Base-by-base conservation (phyloP, 2,329 filamentous ascomycete species). In the Atkinsonella texensis region DNA sequence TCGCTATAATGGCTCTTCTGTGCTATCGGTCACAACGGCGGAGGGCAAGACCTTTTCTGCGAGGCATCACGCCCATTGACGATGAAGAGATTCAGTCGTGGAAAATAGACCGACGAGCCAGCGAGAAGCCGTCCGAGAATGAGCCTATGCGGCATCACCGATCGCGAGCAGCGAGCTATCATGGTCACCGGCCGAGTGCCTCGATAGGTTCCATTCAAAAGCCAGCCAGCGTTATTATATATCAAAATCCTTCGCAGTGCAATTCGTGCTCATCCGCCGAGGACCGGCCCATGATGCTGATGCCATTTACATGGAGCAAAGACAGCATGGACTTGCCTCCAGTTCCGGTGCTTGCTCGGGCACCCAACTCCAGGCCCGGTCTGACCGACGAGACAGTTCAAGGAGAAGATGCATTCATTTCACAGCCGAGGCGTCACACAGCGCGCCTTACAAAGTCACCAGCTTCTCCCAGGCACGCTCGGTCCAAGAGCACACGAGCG, bases 51-150 rank as follows among this genome's bases (percentile, higher is more conserved):
- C 69, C 81, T 51, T 71, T 77, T 56, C 70, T 71, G 48, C 69
- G 80, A 48, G 78, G 77, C 46, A 77, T 78, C 44, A 78, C 79
- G 0, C 80, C 81, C 12, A 81, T 84, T 53, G 74, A 77, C 55
- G 81, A 84, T 58, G 79, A 83, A 54, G 81, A 84, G 62, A 84
- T 84, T 53, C 77, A 78, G 57, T 80, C 77, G 4, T 84, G 81
- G 81, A 81, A 78, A 59, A 65, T 67, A 31, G 68, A 66, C 50
- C 62, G 56, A 48, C 33, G 60, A 49, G 48, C 48, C 47, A 57
- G 61, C 41, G 62, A 68, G 57, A 65, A 68, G 60, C 57, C 59
- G 12, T 49, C 10, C 39, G 46, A 46, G 15, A 15, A 32, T 20
- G 44, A 49, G 2, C 8, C 23, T 10, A 23, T n/a, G 28, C 46